Percentiles rank a stretch among this genome's conserved stretches.
These are phyloP conservation scores for Nemania sp. DNA, from an alignment of 2,329 filamentous ascomycete genomes.

Conservation along the genomic window DNA sequence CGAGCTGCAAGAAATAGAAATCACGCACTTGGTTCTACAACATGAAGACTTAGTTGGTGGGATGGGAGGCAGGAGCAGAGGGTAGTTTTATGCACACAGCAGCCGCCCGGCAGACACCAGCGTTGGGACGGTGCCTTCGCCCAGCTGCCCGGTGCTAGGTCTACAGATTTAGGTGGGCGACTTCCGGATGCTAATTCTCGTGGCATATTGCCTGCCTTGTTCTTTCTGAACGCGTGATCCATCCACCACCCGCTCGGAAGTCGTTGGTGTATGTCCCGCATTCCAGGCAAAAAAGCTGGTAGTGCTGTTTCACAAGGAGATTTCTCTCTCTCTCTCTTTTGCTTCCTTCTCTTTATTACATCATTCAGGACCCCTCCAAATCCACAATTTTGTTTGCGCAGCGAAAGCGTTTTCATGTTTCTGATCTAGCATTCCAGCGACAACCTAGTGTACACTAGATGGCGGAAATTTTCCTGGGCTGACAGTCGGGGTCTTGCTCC, in stretches of 20 bases:
- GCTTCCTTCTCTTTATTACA: too few relatives aligned
- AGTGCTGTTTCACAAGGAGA: neutral
- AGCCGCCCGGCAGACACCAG: neutral
- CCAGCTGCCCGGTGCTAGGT: conserved; percentile 9
- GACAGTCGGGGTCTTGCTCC: neutral
- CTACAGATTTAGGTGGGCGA: neutral
- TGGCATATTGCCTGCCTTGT: neutral
- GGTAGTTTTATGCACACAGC: conserved; percentile 1
- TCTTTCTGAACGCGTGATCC: neutral
- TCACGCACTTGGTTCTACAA: neutral
- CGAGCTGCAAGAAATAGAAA: neutral
- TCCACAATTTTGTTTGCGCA: neutral
- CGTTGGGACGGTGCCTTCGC: neutral
- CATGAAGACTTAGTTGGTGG: neutral
- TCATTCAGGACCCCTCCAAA: neutral
- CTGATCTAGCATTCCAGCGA: neutral
- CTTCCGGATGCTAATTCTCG: neutral
- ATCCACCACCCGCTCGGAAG: neutral
- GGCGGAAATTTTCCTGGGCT: neutral
- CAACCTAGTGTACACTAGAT: neutral
- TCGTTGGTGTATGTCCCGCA: too few relatives aligned
- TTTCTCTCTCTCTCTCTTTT: too few relatives aligned
- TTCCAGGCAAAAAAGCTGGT: neutral
- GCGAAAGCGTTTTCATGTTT: neutral
- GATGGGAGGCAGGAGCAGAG: conserved; percentile 1